phyloP scores from a whole-genome alignment of 768 basidiomycete genomes.

The Tricholoma sp. region DNA sequence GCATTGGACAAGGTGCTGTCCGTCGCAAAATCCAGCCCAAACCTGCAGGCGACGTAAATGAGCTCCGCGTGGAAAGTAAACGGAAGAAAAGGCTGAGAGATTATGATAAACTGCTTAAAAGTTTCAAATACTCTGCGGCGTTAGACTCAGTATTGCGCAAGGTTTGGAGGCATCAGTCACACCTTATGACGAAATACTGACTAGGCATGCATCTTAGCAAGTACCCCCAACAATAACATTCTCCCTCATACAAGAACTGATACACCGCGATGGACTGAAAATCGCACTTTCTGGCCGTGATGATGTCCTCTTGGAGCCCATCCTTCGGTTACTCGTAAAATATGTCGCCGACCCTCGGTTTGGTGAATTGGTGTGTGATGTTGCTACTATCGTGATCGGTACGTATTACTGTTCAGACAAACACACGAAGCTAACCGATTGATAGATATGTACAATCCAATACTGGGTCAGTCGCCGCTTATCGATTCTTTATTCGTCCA shows the following conservation, averaged over 20 bases:
- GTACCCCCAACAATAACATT: constrained; percentile 84
- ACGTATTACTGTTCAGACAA: constrained; percentile 18
- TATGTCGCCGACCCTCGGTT: constrained; percentile 89
- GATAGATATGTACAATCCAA: constrained; percentile 85
- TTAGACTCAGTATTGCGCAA: constrained; percentile 88
- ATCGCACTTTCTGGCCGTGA: constrained; percentile 87
- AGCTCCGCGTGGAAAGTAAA: constrained; percentile 73
- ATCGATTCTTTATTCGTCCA: constrained; percentile 84
- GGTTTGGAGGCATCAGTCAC: constrained; percentile 32
- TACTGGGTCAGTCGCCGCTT: constrained; percentile 91
- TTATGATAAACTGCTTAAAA: constrained; percentile 87
- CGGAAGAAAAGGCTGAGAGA: constrained; percentile 70
- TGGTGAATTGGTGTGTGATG: constrained; percentile 81
- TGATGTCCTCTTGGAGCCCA: constrained; percentile 88
- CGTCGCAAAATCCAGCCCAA: constrained; percentile 40
- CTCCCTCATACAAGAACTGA: constrained; percentile 87
- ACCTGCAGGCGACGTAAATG: constrained; percentile 59
- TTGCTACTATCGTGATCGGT: constrained; percentile 83
- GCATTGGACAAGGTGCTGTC: constrained; percentile 50
- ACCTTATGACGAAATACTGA: background rate
- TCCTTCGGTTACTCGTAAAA: constrained; percentile 81
- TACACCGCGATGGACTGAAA: constrained; percentile 85
- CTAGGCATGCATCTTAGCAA: constrained; percentile 43
- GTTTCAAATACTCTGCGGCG: constrained; percentile 92
- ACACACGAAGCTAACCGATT: constrained; percentile 1